phyloP scores from a whole-genome alignment of 225 moss, liverwort and hornwort genomes.

The Neckera pumila region DNA sequence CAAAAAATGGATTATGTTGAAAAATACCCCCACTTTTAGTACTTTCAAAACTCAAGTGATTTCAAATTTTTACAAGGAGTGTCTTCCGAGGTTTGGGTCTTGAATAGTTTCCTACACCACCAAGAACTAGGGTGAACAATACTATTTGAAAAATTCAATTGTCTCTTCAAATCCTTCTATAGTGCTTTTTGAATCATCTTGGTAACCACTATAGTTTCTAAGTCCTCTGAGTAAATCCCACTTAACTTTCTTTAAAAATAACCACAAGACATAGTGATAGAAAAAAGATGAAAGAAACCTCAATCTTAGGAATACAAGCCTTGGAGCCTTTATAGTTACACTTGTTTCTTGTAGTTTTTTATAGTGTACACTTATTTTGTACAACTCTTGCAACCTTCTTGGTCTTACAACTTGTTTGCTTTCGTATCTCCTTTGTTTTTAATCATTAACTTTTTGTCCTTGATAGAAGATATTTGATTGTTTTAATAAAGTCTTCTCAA shows the following conservation, averaged over 20 bases:
- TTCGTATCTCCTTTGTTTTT: background rate
- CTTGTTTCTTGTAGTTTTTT: background rate
- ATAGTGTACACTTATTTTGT: background rate
- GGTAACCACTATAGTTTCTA: background rate
- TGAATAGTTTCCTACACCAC: background rate
- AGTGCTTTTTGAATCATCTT: background rate
- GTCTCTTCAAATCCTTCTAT: background rate
- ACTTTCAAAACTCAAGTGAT: fast-evolving
- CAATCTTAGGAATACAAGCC: too few species aligned
- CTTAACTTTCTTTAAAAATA: background rate
- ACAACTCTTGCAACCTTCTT: background rate
- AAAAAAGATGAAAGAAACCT: background rate
- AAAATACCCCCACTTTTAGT: background rate
- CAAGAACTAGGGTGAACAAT: background rate
- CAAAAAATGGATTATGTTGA: background rate
- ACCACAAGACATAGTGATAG: background rate
- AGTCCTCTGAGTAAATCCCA: background rate
- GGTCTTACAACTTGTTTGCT: background rate
- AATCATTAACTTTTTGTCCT: fast-evolving
- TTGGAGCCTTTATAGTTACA: background rate
- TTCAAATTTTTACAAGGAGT: background rate
- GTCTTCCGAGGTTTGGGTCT: fast-evolving
- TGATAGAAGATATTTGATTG: background rate
- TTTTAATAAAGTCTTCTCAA: background rate
- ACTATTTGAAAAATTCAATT: background rate